Evolutionary conservation across 129 eudicot species (phyloP).

Genomic region (Centaurea solstitialis): DNA sequence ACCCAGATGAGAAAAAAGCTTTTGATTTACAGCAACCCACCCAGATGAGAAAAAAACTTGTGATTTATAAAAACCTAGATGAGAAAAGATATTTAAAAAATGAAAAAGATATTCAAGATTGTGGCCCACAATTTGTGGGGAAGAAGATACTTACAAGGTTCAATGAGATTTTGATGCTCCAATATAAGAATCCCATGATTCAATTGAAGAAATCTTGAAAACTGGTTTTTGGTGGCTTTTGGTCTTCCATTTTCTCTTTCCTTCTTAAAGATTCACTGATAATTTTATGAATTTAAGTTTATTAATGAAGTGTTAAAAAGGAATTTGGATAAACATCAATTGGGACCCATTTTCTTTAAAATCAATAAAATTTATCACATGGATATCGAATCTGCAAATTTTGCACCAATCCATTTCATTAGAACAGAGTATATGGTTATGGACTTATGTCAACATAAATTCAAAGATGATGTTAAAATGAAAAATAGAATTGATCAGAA

Average conservation of each 20-base stretch:
- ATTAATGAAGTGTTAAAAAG: conserved; percentile 3
- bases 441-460: too few species aligned
- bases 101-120: background rate
- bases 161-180: conserved; percentile 48
- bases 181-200: conserved; percentile 51
- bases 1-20: too few species aligned
- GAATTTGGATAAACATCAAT: conserved; percentile 30
- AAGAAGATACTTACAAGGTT: conserved; percentile 49
- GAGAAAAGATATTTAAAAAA: background rate
- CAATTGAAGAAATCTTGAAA: conserved; percentile 45
- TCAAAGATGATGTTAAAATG: too few species aligned
- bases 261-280: conserved; percentile 1
- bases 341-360: conserved; percentile 31
- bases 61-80: background rate
- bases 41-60: too few species aligned
- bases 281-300: background rate
- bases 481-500: too few species aligned
- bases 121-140: too few species aligned
- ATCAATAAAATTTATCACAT: too few species aligned
- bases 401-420: conserved; percentile 9
- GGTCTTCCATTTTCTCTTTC: conserved; percentile 27
- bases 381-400: background rate
- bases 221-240: conserved; percentile 39
- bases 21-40: too few species aligned
- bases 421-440: background rate